Evolutionary conservation across 495 filamentous ascomycete genomes (phyloP).

Genomic region (Penicillium goetzii): DNA sequence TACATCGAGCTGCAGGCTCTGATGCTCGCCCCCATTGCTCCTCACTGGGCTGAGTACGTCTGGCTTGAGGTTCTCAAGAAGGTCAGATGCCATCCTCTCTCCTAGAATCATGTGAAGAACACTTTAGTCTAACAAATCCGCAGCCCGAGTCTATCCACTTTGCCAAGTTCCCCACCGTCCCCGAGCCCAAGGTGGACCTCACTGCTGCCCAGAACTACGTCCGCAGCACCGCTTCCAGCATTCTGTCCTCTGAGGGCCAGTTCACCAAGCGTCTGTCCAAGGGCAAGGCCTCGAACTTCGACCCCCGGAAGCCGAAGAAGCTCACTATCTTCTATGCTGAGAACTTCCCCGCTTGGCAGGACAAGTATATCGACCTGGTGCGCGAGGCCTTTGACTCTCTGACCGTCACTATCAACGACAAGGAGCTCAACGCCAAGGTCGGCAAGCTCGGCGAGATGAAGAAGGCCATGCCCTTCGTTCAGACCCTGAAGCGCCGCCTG

Average conservation of each 20-base stretch:
- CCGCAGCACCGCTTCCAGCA: constrained; percentile 70
- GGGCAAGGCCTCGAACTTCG: constrained; percentile 78
- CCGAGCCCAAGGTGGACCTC: constrained; percentile 62
- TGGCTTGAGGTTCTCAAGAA: constrained; percentile 88
- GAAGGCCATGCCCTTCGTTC: constrained; percentile 97
- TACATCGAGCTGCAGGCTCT: constrained; percentile 90
- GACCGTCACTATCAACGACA: constrained; percentile 69
- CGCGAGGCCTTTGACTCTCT: constrained; percentile 63
- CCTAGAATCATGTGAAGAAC: neutral
- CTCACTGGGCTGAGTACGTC: constrained; percentile 94
- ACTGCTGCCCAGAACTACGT: constrained; percentile 82
- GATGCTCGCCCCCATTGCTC: constrained; percentile 76
- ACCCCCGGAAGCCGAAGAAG: constrained; percentile 88
- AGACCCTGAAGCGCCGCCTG: constrained; percentile 80
- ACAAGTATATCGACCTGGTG: constrained; percentile 84
- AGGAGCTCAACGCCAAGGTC: constrained; percentile 72
- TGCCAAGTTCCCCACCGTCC: constrained; percentile 73
- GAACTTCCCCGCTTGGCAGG: constrained; percentile 85
- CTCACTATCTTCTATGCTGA: constrained; percentile 83
- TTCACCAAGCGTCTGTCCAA: constrained; percentile 82
- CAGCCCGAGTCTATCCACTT: constrained; percentile 72
- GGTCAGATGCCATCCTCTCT: constrained; percentile 36
- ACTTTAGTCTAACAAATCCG: constrained; percentile 19
- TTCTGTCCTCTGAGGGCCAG: constrained; percentile 85
- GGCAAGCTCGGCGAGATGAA: constrained; percentile 88